These are phyloP conservation scores for Eragrostis tef DNA, from an alignment of 202 grass and related monocot species.

Conservation along the genomic window DNA sequence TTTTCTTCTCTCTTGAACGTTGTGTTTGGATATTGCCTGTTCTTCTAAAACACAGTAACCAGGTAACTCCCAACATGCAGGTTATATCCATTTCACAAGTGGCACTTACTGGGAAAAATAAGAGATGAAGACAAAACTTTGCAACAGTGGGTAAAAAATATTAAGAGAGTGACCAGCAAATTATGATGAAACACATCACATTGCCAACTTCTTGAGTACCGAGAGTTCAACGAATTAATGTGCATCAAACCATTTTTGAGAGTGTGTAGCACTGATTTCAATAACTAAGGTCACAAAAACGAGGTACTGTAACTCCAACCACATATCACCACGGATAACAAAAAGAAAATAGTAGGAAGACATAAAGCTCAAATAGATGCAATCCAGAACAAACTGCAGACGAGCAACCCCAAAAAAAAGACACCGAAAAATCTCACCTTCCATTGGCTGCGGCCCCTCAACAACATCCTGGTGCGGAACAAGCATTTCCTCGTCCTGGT, in stretches of 20 bases:
- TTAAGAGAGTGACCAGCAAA: not conserved
- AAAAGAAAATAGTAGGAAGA: not conserved
- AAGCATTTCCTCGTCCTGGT: conserved; percentile 67
- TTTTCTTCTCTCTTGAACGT: not conserved
- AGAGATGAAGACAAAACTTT: conserved; percentile 6
- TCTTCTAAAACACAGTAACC: not conserved
- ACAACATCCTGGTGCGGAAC: conserved; percentile 56
- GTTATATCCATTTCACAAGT: not conserved
- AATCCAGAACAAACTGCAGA: not conserved
- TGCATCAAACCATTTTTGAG: not conserved
- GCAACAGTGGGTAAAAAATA: not conserved
- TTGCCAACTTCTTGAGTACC: not conserved
- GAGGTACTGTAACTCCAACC: not conserved
- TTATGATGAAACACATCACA: not conserved
- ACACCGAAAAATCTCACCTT: conserved; percentile 48
- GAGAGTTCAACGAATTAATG: not conserved
- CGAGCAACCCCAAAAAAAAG: not conserved
- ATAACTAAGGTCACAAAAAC: conserved; percentile 7
- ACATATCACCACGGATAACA: not conserved
- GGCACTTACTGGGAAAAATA: not conserved
- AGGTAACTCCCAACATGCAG: not conserved
- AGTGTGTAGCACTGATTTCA: not conserved
- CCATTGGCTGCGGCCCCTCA: conserved; percentile 67
- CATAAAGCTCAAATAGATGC: not conserved
- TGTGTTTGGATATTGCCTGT: not conserved